Base-by-base conservation (phyloP, 2,329 filamentous ascomycete species). In the Aspergillus caelatus region DNA sequence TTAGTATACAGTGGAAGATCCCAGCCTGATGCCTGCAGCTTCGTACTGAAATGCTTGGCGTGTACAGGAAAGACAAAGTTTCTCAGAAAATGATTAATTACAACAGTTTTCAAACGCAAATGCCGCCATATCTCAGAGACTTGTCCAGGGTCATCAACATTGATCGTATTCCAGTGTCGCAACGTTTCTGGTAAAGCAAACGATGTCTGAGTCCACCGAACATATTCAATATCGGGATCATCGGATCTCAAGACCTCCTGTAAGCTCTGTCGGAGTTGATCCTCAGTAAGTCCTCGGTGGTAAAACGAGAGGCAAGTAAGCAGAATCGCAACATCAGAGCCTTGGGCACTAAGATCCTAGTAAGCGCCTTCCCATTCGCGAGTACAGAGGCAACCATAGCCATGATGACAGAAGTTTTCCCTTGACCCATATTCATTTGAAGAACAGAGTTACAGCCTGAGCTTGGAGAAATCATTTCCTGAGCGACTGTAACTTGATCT, bases 361-460 rank as follows among this genome's bases (percentile, higher is more conserved):
- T 80, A 0, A 91, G 75, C 4, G 74, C 80, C 0, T 73, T 69
- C 0, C 79, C 77, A 54, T 91, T 78, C 0, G 86, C 85, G 0
- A 90, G 72, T 0, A 79, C 74, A 0, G 83, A 77, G 0, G 86
- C 85, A 0, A 90, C 84, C 62, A 91, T 88, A 0, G 89, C 89
- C 0, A 90, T 83, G 53, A 93, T 92, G 1, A 91, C 86, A 0
- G 89, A 90, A 0, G 88, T 88, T 69, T 92, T 92, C 0, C 89
- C 89, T 77, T 88, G 82, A 0, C 88, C 88, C 88, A 91, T 91
- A 64, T 89, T 87, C 75, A 91, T 83, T 65, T 91, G 88, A 1
- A 90, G 67, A 0, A 90, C 86, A 0, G 87, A 87, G 63, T 89
- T 90, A 0, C 74, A 66, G 0, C 77, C 76, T 0, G 84, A 86